Evolutionary conservation across 345 rosid genomes (phyloP).

Genomic region (Sisymbrium altissimum): DNA sequence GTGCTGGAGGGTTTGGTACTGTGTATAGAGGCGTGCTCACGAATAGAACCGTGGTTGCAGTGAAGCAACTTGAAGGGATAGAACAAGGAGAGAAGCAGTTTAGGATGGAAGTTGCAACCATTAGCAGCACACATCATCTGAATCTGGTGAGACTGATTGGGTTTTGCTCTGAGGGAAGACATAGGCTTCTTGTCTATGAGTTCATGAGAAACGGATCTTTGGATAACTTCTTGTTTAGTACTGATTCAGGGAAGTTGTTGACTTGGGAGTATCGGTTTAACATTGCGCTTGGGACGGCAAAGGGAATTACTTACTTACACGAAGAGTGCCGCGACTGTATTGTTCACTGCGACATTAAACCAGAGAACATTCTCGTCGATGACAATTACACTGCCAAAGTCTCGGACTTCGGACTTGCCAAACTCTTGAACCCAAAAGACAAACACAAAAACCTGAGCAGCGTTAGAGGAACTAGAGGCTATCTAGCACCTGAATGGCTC

Average conservation of each 20-base stretch:
- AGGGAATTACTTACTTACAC: constrained; percentile 63
- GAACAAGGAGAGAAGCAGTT: constrained; percentile 65
- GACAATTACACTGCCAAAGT: constrained; percentile 50
- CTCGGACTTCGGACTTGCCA: constrained; percentile 63
- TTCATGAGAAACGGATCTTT: constrained; percentile 65
- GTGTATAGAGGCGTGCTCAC: constrained; percentile 55
- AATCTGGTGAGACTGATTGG: constrained; percentile 61
- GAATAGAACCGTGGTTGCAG: constrained; percentile 48
- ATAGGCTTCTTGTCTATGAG: constrained; percentile 63
- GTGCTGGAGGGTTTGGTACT: constrained; percentile 63
- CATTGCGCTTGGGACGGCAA: constrained; percentile 56
- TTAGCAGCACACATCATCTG: constrained; percentile 68
- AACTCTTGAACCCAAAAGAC: constrained; percentile 49
- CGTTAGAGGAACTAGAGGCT: constrained; percentile 63
- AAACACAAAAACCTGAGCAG: constrained; percentile 41
- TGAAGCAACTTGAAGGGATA: constrained; percentile 58
- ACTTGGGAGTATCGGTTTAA: constrained; percentile 55
- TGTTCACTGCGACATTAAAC: constrained; percentile 57
- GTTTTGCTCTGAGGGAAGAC: constrained; percentile 59
- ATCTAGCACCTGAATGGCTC: constrained; percentile 62
- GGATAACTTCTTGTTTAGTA: constrained; percentile 48
- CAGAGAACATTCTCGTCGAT: constrained; percentile 56
- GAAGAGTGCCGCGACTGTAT: constrained; percentile 65
- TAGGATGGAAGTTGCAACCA: constrained; percentile 67
- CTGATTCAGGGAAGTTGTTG: constrained; percentile 35